Evolutionary conservation across 78 protist genomes (phyloP).

Genomic region (Polysphondylium violaceum): DNA sequence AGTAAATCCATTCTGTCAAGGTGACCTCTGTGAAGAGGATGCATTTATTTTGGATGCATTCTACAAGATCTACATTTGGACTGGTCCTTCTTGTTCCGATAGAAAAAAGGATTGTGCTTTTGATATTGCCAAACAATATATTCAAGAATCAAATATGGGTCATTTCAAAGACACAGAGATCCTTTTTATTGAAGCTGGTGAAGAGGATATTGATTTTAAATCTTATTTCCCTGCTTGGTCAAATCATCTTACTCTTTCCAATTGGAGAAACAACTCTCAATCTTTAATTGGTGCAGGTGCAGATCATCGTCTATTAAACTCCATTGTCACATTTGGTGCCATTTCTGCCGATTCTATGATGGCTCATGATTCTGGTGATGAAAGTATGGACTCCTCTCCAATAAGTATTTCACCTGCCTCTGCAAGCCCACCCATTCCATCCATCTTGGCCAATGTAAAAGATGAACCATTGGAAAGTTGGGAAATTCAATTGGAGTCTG

Average conservation of each 20-base stretch:
- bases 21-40: slow-evolving; percentile 66
- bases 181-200: neutral
- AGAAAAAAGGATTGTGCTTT: slow-evolving; percentile 32
- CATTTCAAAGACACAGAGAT: slow-evolving; percentile 15
- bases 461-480: slow-evolving; percentile 29
- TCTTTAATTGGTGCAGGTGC: slow-evolving; percentile 62
- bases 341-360: neutral
- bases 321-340: slow-evolving; percentile 29
- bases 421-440: neutral
- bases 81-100: slow-evolving; percentile 65
- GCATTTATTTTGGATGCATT: slow-evolving; percentile 39
- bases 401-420: slow-evolving; percentile 9
- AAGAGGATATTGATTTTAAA: slow-evolving; percentile 31
- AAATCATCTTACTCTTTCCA: neutral
- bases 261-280: slow-evolving; percentile 16
- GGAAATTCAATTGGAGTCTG: slow-evolving; percentile 52
- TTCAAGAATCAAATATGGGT: slow-evolving; percentile 37
- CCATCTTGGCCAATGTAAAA: neutral
- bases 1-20: slow-evolving; percentile 58
- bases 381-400: slow-evolving; percentile 26
- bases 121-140: slow-evolving; percentile 17
- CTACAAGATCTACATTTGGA: slow-evolving; percentile 42
- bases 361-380: neutral
- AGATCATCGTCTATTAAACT: slow-evolving; percentile 40
- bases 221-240: slow-evolving; percentile 65